Conservation (phyloP, 2,329 filamentous ascomycete genomes). For the Allantophomopsis lycopodina region DNA sequence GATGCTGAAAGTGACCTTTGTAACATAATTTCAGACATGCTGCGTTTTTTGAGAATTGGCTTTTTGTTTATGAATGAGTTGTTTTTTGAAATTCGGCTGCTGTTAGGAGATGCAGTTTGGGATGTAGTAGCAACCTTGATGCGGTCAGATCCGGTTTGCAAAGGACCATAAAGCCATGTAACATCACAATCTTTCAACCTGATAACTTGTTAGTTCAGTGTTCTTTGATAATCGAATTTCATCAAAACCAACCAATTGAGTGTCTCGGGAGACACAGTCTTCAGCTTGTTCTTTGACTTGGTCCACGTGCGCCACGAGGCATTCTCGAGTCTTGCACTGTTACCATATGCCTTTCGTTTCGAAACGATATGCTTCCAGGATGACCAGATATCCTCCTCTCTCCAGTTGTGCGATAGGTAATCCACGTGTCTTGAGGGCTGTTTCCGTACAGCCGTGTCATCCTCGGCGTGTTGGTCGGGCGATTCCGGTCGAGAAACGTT, state of each 20-base stretch:
- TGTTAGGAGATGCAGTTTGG: slow-evolving; percentile 24
- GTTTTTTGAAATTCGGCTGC: slow-evolving; percentile 42
- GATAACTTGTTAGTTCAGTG: slow-evolving; percentile 16
- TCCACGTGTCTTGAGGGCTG: slow-evolving; percentile 71
- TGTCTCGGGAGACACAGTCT: slow-evolving; percentile 79
- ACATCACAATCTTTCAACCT: slow-evolving; percentile 97
- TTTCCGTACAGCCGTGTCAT: slow-evolving; percentile 42
- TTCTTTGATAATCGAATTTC: neutral
- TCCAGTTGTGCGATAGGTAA: slow-evolving; percentile 91
- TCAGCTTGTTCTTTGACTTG: slow-evolving; percentile 77
- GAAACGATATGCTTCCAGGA: slow-evolving; percentile 91
- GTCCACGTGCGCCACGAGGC: slow-evolving; percentile 96
- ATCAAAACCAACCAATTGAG: slow-evolving; percentile 67
- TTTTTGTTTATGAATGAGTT: slow-evolving; percentile 49
- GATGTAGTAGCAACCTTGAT: slow-evolving; percentile 8
- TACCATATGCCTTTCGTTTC: slow-evolving; percentile 64
- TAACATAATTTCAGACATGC: slow-evolving; percentile 90
- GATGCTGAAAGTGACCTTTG: slow-evolving; percentile 80
- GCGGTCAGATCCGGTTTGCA: slow-evolving; percentile 56
- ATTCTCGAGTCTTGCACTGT: slow-evolving; percentile 77
- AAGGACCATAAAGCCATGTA: slow-evolving; percentile 90
- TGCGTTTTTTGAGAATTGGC: slow-evolving; percentile 87
- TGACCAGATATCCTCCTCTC: slow-evolving; percentile 93
- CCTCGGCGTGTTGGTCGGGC: slow-evolving; percentile 21
- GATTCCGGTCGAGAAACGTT: slow-evolving; percentile 26